These are phyloP conservation scores for Bassia scoparia DNA, from an alignment of 148 eudicot species.

Conservation along the genomic window DNA sequence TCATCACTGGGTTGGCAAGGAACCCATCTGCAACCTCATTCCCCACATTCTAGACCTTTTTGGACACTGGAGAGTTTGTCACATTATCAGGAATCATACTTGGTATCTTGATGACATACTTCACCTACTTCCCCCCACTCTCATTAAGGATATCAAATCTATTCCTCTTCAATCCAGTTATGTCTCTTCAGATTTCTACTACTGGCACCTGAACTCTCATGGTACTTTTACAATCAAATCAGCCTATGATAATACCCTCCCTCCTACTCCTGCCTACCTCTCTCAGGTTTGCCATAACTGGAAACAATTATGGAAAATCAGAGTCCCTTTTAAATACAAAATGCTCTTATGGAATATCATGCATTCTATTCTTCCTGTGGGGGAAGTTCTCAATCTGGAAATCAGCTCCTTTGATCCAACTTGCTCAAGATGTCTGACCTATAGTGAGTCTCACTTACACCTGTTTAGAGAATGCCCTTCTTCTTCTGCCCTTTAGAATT, in stretches of 20 bases:
- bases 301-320: no score
- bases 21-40: neutral
- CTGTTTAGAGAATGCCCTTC: neutral
- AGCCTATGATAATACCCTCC: neutral
- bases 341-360: no score
- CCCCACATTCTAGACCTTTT: accelerated
- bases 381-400: neutral
- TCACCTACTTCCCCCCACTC: no score
- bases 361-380: neutral
- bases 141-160: no score
- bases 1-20: neutral
- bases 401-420: neutral
- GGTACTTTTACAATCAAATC: neutral
- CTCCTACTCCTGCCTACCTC: no score
- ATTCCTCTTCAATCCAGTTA: no score
- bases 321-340: no score
- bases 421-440: neutral
- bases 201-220: no score
- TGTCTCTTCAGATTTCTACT: neutral
- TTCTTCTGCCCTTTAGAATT: neutral
- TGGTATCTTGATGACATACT: no score
- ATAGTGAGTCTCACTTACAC: neutral
- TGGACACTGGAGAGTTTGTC: no score
- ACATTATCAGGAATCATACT: neutral
- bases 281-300: neutral